Evolutionary conservation across 2,329 filamentous ascomycete species (phyloP), one percentile per base, ranked within the genome.

Genomic region (Septoria linicola): DNA sequence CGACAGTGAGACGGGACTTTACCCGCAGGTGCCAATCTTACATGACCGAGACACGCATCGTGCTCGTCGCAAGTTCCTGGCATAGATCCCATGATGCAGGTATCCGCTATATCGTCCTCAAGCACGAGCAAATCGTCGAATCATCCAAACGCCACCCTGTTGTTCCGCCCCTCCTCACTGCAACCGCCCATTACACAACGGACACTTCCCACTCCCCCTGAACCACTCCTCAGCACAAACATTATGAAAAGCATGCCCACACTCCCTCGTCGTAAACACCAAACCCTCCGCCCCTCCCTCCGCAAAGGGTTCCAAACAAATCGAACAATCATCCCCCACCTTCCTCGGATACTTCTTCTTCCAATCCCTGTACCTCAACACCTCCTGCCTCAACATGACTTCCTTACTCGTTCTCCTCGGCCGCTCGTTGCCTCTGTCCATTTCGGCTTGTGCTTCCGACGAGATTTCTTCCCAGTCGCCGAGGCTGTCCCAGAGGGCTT

Each of bases 181-280:
- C 25, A 13, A 13, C 23, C 23, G 23, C 10, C 23, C 23, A 27
- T 27, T 40, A 34, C 44, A 48, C 16, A 48, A 3, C 16, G 44
- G 44, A 32, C 44, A 48, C 13, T 19, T 23, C 16, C 41, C 27
- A 25, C 36, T 41, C 23, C 11, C 23, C 44, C 32, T 32, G 13
- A 48, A 48, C 44, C 44, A 48, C 13, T 31, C 35, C 27, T 31
- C n/a, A 2, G 31, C 44, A 41, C 44, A 48, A 2, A 32, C 27
- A 16, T 48, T 35, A 16, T 48, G 44, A 34, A 48, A 48, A 32
- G 30, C 16, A 14, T 48, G 44, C 8, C 17, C 16, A 30, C 44
- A 48, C 10, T 10, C 23, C 10, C 17, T 36, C 27, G 44, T 48
- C 23, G 36, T 48, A 8, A 48, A 17, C 10, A 48, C 41, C n/a